Evolutionary conservation across 805 yeast species (phyloP).

Genomic region (Spathaspora passalidarum): DNA sequence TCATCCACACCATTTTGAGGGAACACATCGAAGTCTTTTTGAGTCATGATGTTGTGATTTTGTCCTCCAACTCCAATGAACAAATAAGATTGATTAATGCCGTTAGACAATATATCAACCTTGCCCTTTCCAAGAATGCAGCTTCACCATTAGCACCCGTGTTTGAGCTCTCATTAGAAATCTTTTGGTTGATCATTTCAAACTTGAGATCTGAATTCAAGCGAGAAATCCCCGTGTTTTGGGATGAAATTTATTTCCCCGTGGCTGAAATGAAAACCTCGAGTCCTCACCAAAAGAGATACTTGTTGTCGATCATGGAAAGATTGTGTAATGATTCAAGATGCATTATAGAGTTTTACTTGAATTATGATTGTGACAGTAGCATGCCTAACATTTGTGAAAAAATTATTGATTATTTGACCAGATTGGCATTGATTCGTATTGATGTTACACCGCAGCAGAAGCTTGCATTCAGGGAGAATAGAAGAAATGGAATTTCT

Average conservation of each 20-base stretch:
- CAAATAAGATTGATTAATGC: constrained; percentile 71
- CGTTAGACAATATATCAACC: constrained; percentile 77
- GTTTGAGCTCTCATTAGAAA: constrained; percentile 86
- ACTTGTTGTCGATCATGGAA: constrained; percentile 75
- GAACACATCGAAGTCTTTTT: constrained; percentile 82
- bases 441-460: constrained; percentile 73
- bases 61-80: constrained; percentile 45
- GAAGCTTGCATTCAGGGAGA: constrained; percentile 44
- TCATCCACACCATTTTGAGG: constrained; percentile 79
- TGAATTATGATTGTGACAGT: constrained; percentile 92
- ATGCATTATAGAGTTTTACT: constrained; percentile 84
- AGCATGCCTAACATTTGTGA: constrained; percentile 83
- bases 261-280: constrained; percentile 89
- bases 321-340: constrained; percentile 86
- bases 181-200: constrained; percentile 84
- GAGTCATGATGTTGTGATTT: constrained; percentile 53
- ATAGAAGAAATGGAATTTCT: constrained; percentile 52
- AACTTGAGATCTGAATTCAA: constrained; percentile 86
- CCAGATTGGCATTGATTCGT: constrained; percentile 65
- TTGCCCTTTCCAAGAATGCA: constrained; percentile 84
- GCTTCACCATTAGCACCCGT: constrained; percentile 90
- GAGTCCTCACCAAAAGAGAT: constrained; percentile 89
- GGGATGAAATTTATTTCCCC: constrained; percentile 91
- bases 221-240: constrained; percentile 88
- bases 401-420: constrained; percentile 71